Base-by-base conservation (phyloP, 2,329 filamentous ascomycete genomes). In the Leptographium lundbergii region DNA sequence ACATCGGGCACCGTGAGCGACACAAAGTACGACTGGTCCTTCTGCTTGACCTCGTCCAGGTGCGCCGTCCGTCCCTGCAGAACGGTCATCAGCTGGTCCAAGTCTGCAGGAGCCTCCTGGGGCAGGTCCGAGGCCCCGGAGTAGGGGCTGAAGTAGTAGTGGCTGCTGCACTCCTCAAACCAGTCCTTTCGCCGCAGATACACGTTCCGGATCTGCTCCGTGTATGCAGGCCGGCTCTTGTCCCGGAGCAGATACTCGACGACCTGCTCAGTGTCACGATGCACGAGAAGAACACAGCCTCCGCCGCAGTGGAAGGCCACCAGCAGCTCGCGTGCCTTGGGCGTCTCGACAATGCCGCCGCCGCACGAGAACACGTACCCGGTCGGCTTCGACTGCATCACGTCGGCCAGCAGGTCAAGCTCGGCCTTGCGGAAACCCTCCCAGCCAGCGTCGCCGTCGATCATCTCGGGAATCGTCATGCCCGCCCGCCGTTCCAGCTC, bases 131-230 rank as follows among this genome's bases (percentile, higher is more conserved):
- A 69, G n/a, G 74, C 69, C 52, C 77, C 73, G 1, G 73, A 66
- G 64, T 81, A 84, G 56, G 90, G 89, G 70, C 89, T 95, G 74
- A 92, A 88, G 74, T 96, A 97, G 66, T 95, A 85, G 66, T 90
- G 87, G 69, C 95, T 99, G 75, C 91, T 96, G 77, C 94, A 97
- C 70, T 92, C 84, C 60, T 89, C 80, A 72, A 90, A 97, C 85
- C 89, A 96, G 3, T 86, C 87, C 70, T 91, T 94, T 45, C 94
- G 85, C 57, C 92, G 86, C 60, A 89, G 76, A 78, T 95, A 99
- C 2, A 99, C 92, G 11, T 84, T 85, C 74, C 90, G 87, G 76
- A 96, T 95, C 67, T 97, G 87, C 65, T 94, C 91, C 6, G 91
- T 86, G 69, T 96, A 97, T 10, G 92, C 92, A 29, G 94, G 94